These are phyloP conservation scores for Phylloporus sp. DNA, from an alignment of 1,284 basidiomycete genomes.

Conservation along the genomic window DNA sequence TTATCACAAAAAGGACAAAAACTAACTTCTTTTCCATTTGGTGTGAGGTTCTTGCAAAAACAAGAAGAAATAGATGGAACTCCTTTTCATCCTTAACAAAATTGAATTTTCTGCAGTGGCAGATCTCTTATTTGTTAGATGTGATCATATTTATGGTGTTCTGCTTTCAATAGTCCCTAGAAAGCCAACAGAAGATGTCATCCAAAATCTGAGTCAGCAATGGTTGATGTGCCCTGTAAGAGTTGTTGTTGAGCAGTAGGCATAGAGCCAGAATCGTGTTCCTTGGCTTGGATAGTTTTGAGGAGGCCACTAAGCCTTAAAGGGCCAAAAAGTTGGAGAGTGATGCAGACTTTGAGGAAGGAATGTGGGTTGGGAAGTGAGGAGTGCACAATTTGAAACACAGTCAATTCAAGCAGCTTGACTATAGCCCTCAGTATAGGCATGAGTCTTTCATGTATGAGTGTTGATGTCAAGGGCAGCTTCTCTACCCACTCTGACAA, in stretches of 20 bases:
- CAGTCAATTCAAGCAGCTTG: slow-evolving; percentile 61
- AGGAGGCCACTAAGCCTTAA: slow-evolving; percentile 86
- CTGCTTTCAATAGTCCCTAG: slow-evolving; percentile 44
- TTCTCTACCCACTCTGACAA: slow-evolving; percentile 76
- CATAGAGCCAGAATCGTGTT: slow-evolving; percentile 68
- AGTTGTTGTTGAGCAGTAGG: slow-evolving; percentile 61
- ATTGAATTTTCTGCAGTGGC: slow-evolving; percentile 80
- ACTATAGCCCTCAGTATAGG: slow-evolving; percentile 44
- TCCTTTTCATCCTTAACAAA: slow-evolving; percentile 57
- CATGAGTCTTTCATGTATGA: slow-evolving; percentile 57
- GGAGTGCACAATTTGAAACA: slow-evolving; percentile 77
- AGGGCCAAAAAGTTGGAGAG: slow-evolving; percentile 84
- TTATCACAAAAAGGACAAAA: slow-evolving; percentile 14
- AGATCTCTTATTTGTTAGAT: slow-evolving; percentile 57
- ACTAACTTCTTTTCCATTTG: slow-evolving; percentile 77
- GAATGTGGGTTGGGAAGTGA: slow-evolving; percentile 76
- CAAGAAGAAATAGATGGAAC: slow-evolving; percentile 80
- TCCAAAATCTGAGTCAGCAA: slow-evolving; percentile 73
- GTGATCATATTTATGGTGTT: slow-evolving; percentile 45
- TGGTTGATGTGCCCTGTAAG: slow-evolving; percentile 74
- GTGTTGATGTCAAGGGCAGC: slow-evolving; percentile 79
- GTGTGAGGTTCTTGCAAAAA: slow-evolving; percentile 97
- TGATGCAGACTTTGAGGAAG: slow-evolving; percentile 81
- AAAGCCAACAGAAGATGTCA: slow-evolving; percentile 60
- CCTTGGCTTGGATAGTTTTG: slow-evolving; percentile 73